Conservation (phyloP, 176 grass and related monocot genomes). For the Alopecurus myosuroides region DNA sequence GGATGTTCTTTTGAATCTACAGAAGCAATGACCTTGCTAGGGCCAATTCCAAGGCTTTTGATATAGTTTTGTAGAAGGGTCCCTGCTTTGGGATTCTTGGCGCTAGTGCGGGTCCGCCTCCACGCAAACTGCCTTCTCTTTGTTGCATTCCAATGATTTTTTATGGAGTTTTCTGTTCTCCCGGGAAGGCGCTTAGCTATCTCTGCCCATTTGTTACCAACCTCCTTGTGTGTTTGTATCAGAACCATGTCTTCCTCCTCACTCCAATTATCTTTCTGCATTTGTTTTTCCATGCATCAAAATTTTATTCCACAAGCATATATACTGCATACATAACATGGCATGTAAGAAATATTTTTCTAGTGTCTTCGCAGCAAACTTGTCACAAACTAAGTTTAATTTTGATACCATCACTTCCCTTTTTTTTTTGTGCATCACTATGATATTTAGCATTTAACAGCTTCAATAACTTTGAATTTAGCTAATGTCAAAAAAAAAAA, state of each 20-base stretch:
- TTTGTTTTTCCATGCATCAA: neutral
- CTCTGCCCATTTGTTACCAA: conserved; percentile 96
- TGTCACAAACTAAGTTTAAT: neutral
- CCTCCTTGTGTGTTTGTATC: conserved; percentile 73
- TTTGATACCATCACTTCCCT: neutral
- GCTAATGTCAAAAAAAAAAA: no score
- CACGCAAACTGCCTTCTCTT: conserved; percentile 76
- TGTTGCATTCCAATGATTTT: conserved; percentile 98
- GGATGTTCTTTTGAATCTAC: neutral
- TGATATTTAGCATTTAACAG: neutral
- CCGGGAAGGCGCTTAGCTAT: conserved; percentile 83
- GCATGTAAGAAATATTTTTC: neutral
- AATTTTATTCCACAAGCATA: neutral
- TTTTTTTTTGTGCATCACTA: neutral
- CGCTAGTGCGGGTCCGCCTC: conserved; percentile 36
- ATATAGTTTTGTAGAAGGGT: conserved; percentile 84
- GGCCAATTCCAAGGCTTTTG: conserved; percentile 47
- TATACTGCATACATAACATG: neutral
- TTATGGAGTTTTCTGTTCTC: conserved; percentile 90
- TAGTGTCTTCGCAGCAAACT: neutral
- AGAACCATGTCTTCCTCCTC: conserved; percentile 87
- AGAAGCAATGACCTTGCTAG: neutral
- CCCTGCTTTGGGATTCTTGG: conserved; percentile 44
- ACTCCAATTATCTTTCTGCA: conserved; percentile 92
- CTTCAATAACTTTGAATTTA: neutral